Evolutionary conservation across 176 grass and related monocot genomes (phyloP).

Genomic region (Alloteropsis semialata): DNA sequence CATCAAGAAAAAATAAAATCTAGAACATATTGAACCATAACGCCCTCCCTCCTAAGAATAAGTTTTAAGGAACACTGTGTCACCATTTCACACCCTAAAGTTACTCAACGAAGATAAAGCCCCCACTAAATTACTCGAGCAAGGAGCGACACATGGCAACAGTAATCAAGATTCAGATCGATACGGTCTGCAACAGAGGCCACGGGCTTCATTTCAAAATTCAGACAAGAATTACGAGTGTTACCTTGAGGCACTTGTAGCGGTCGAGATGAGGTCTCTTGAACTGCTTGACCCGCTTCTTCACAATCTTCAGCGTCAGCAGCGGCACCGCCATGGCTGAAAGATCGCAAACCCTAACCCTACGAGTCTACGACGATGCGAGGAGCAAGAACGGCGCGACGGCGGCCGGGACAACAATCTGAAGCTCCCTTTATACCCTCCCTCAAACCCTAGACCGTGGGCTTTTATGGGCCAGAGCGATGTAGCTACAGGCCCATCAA

Average conservation of each 20-base stretch:
- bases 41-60: neutral
- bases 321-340: constrained; percentile 64
- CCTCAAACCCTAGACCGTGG: constrained; percentile 25
- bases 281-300: constrained; percentile 64
- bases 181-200: neutral
- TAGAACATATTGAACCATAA: neutral
- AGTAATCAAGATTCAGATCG: neutral
- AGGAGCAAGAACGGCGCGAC: constrained; percentile 5
- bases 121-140: neutral
- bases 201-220: neutral
- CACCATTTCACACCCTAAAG: neutral
- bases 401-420: neutral
- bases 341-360: neutral
- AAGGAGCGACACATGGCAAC: neutral
- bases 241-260: constrained; percentile 57
- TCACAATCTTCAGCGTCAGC: constrained; percentile 69
- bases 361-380: neutral
- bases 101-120: neutral
- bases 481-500: neutral
- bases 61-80: neutral
- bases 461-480: neutral
- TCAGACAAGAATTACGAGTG: neutral
- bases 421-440: neutral
- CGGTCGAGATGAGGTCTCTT: constrained; percentile 64
- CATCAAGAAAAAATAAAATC: no score